Base-by-base conservation (phyloP, 306 rosid species). In the Pyrus pyrifolia region DNA sequence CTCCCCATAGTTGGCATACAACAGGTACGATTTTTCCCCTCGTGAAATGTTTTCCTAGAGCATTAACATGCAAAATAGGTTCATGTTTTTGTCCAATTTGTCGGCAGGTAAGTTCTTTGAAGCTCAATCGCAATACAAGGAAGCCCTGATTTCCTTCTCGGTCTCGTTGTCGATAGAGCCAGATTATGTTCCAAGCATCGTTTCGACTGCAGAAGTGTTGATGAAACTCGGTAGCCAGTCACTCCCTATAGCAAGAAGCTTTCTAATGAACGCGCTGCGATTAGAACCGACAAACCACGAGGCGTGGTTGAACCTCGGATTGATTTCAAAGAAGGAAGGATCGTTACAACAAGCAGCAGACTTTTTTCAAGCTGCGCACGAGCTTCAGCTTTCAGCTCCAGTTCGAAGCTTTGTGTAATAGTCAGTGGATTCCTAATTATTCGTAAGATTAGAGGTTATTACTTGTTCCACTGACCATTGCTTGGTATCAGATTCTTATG, bases 341-440 rank as follows among this genome's bases (percentile, higher is more conserved):
- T 79, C 84, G 12, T 66, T 85, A 40, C 92, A 80, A 74, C 88
- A 91, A 82, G 93, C 98, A 62, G 92, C 93, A 42, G 92, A 88
- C 25, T 88, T 84, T 86, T 91, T 93, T 81, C 97, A 91, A 84
- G 97, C 92, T 75, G 92, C 98, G 17, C 84, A 82, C 75, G 96
- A 91, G 67, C 91, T 89, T 67, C 73, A 91, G 79, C 71, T 80
- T 58, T 89, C 96, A 1, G 89, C 93, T 81, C 98, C 97, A 23
- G 93, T 87, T 52, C 88, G 78, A 82, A 76, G 84, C 70, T 85
- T 89, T 66, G 76, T 68, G 55, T 87, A 80, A 80, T 8, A 29
- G 52, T 42, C 49, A 22, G 67, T 29, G 67, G 31, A 17, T 82
- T 52, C 30, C 4, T 49, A 46, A 1, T 18, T 19, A n/a, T 17